phyloP scores from a whole-genome alignment of 2,329 filamentous ascomycete genomes.

The Ceratocystis harringtonii region DNA sequence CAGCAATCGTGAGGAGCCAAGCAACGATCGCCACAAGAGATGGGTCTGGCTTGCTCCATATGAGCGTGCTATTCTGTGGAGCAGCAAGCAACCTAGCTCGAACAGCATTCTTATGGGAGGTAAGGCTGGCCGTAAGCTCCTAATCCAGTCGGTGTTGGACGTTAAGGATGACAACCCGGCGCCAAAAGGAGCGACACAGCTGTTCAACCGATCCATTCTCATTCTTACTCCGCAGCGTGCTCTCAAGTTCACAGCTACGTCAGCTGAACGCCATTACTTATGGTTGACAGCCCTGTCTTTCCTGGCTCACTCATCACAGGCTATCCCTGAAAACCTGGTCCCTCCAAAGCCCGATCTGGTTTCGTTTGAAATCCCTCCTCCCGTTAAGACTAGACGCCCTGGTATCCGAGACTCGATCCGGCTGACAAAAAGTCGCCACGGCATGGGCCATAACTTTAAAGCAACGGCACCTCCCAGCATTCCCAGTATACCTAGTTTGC shows the following conservation, averaged over 20 bases:
- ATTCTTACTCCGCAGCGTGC: conserved; percentile 88
- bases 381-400: conserved; percentile 33
- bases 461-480: conserved; percentile 33
- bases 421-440: conserved; percentile 52
- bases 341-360: conserved; percentile 34
- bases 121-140: conserved; percentile 87
- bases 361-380: conserved; percentile 37
- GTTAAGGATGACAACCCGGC: conserved; percentile 85
- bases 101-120: conserved; percentile 69
- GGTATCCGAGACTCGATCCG: conserved; percentile 79
- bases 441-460: conserved; percentile 22
- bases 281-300: conserved; percentile 94
- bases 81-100: conserved; percentile 85
- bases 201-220: conserved; percentile 87
- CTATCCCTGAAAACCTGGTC: conserved; percentile 56
- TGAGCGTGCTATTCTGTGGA: conserved; percentile 93
- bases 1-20: conserved; percentile 51
- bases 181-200: conserved; percentile 49
- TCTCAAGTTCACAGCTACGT: conserved; percentile 81
- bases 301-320: conserved; percentile 75
- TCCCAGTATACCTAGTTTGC: conserved; percentile 38
- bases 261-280: conserved; percentile 74
- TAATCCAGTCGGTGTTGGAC: conserved; percentile 89
- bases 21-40: conserved; percentile 74
- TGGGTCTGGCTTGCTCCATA: conserved; percentile 99